Conservation (phyloP, 768 basidiomycete species). For the Symmetrospora coprosmae region DNA sequence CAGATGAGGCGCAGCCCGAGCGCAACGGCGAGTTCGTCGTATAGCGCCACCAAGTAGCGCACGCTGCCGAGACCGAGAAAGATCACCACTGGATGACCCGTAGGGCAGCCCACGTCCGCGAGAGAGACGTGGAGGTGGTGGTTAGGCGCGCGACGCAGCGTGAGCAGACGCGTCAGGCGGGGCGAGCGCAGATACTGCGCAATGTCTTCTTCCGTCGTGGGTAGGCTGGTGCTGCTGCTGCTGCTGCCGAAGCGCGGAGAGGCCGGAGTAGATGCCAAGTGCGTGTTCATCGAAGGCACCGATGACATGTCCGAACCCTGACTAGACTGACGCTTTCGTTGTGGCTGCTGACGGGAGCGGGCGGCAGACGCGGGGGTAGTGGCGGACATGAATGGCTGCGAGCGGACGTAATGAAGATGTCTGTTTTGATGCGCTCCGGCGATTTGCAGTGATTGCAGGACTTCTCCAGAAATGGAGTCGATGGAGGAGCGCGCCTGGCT, state of each 20-base stretch:
- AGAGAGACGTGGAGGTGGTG: constrained; percentile 45
- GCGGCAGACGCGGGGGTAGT: neutral
- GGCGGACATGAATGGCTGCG: neutral
- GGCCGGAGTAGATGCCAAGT: too few species aligned
- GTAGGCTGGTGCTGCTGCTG: neutral
- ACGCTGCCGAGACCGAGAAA: constrained; percentile 91
- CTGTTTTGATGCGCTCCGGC: neutral
- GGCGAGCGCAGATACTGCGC: constrained; percentile 77
- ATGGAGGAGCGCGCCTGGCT: constrained; percentile 53
- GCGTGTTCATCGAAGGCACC: neutral
- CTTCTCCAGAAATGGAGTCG: constrained; percentile 75
- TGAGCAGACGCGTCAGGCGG: constrained; percentile 65
- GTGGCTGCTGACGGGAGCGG: neutral
- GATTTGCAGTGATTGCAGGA: constrained; percentile 47
- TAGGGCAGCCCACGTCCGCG: constrained; percentile 75
- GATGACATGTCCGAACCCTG: neutral
- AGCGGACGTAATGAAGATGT: neutral
- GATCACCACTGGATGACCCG: constrained; percentile 75
- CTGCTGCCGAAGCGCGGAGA: too few species aligned
- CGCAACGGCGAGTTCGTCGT: constrained; percentile 87
- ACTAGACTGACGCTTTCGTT: neutral
- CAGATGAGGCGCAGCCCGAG: constrained; percentile 78
- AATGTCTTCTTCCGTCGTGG: constrained; percentile 35
- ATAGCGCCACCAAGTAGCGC: constrained; percentile 82
- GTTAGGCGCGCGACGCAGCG: constrained; percentile 64